These are phyloP conservation scores for Piloderma croceum DNA, from an alignment of 768 basidiomycete genomes.

Conservation along the genomic window DNA sequence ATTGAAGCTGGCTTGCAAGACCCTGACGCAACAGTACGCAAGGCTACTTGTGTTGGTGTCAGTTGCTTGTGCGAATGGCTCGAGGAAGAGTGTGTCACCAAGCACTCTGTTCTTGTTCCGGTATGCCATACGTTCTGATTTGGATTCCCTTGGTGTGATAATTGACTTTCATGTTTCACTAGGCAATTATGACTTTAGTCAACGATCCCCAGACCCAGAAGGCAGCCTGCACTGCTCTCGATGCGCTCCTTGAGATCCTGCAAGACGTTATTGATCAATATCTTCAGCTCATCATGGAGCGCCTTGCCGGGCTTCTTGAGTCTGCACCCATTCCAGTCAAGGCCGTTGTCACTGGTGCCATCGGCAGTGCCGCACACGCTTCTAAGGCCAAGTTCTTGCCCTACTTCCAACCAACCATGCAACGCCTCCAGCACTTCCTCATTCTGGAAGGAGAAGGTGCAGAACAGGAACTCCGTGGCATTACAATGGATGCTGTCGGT, in stretches of 20 bases:
- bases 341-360: conserved; percentile 93
- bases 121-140: conserved; percentile 37
- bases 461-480: conserved; percentile 90
- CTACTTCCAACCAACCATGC: conserved; percentile 92
- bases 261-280: conserved; percentile 88
- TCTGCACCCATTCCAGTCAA: conserved; percentile 84
- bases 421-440: conserved; percentile 83
- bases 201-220: conserved; percentile 83
- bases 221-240: conserved; percentile 93
- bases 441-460: conserved; percentile 82
- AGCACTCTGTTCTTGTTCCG: conserved; percentile 81
- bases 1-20: conserved; percentile 87
- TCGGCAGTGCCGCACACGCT: conserved; percentile 96
- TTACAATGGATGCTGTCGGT: conserved; percentile 98
- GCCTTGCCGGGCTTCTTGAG: conserved; percentile 80
- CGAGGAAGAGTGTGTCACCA: conserved; percentile 83
- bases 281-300: conserved; percentile 90
- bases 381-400: conserved; percentile 86
- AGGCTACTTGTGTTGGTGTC: conserved; percentile 93
- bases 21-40: conserved; percentile 77
- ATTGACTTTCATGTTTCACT: conserved; percentile 4
- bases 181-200: conserved; percentile 90
- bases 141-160: background rate
- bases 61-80: conserved; percentile 97
- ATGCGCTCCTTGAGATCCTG: conserved; percentile 91